Evolutionary conservation across 1,284 basidiomycete genomes (phyloP).

Genomic region (Ceratobasidium sp.): DNA sequence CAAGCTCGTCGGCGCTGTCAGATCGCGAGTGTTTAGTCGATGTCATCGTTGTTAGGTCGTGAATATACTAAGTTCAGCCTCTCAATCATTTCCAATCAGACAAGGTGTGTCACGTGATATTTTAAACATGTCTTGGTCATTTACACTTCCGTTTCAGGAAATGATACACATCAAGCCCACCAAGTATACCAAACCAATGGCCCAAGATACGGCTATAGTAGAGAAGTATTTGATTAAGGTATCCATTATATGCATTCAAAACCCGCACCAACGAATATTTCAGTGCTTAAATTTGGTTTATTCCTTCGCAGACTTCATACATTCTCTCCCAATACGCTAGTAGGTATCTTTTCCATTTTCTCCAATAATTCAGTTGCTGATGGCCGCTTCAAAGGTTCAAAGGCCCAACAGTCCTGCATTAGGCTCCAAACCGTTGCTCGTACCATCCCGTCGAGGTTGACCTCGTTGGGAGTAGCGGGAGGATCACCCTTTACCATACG

Average conservation of each 20-base stretch:
- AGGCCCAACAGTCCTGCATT: not conserved
- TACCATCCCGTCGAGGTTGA: not conserved
- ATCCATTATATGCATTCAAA: too few relatives aligned
- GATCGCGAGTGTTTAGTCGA: not conserved
- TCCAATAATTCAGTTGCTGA: not conserved
- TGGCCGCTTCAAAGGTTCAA: not conserved
- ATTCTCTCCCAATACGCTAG: not conserved
- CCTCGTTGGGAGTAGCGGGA: not conserved
- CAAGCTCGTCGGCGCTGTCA: constrained; percentile 1
- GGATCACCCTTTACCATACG: not conserved
- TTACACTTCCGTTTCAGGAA: not conserved
- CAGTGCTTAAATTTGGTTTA: too few relatives aligned
- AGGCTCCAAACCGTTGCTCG: not conserved
- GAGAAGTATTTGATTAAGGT: too few relatives aligned
- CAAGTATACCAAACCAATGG: too few relatives aligned
- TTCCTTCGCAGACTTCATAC: too few relatives aligned
- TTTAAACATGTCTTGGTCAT: too few relatives aligned
- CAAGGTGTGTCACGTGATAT: not conserved
- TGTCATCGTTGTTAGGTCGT: not conserved
- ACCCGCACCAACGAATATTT: too few relatives aligned
- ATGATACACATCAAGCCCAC: too few relatives aligned
- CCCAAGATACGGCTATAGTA: too few relatives aligned
- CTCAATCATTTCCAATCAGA: not conserved
- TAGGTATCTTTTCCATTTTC: not conserved
- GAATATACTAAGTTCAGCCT: not conserved